Conservation (phyloP, 1,284 basidiomycete species). For the Pascua guehoae region DNA sequence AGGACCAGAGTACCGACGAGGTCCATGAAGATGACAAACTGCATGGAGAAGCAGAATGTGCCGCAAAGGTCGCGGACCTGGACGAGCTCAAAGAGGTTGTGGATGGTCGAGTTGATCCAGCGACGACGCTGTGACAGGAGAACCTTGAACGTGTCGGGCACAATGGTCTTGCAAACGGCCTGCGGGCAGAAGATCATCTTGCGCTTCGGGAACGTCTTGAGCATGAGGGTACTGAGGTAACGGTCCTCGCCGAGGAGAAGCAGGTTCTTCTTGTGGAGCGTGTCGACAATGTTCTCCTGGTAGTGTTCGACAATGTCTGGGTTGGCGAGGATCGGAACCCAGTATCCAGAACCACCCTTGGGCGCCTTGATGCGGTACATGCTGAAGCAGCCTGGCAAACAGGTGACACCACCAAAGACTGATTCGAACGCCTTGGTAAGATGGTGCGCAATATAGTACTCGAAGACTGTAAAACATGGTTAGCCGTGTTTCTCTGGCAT, state of each 20-base stretch:
- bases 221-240: constrained; percentile 89
- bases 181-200: constrained; percentile 99
- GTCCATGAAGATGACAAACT: constrained; percentile 98
- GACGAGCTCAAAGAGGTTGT: constrained; percentile 91
- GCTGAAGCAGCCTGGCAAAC: constrained; percentile 97
- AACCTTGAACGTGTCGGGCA: constrained; percentile 91
- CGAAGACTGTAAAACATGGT: constrained; percentile 65
- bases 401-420: constrained; percentile 99
- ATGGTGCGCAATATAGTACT: constrained; percentile 99
- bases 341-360: constrained; percentile 84
- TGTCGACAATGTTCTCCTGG: constrained; percentile 95
- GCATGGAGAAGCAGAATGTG: constrained; percentile 96
- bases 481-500: not conserved
- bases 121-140: constrained; percentile 93
- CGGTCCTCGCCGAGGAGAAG: constrained; percentile 97
- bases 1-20: constrained; percentile 91
- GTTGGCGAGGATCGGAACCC: constrained; percentile 97
- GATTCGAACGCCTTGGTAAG: constrained; percentile 99
- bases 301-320: constrained; percentile 97
- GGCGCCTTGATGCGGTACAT: constrained; percentile 99
- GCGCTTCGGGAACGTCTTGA: constrained; percentile 97
- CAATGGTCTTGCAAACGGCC: constrained; percentile 96
- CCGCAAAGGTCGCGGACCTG: constrained; percentile 92
- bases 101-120: constrained; percentile 99
- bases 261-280: constrained; percentile 98